Percentiles rank a stretch among this genome's conserved stretches.
phyloP scores from a whole-genome alignment of 1,284 basidiomycete genomes.

The Pseudozyma thailandica region DNA sequence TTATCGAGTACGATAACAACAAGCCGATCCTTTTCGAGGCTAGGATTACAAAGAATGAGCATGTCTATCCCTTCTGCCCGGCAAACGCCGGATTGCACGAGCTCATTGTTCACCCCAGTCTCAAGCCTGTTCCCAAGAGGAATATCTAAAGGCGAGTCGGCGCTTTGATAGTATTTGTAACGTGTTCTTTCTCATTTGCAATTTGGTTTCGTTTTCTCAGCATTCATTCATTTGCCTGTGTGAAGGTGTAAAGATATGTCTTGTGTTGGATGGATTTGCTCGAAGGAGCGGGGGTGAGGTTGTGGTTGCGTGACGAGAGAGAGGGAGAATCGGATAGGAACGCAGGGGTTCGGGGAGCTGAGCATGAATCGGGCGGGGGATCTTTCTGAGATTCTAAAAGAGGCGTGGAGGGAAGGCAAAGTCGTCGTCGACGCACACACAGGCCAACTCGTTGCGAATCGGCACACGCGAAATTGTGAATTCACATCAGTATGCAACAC shows the following conservation, averaged over 20 bases:
- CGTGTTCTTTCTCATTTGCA: neutral
- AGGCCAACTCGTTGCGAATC: no score
- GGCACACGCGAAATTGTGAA: no score
- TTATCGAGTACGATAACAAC: constrained; percentile 88
- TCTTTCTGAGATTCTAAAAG: no score
- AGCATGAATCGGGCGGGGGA: no score
- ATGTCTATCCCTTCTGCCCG: constrained; percentile 93
- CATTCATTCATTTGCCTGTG: neutral
- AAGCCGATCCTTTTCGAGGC: constrained; percentile 93
- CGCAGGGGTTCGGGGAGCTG: no score
- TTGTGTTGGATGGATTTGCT: no score
- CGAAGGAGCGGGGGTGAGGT: no score
- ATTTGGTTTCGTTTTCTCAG: neutral
- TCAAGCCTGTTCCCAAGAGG: constrained; percentile 46
- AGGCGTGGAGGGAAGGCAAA: no score
- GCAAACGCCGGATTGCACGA: constrained; percentile 93
- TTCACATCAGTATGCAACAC: no score
- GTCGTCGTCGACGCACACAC: no score
- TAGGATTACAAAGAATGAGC: constrained; percentile 84
- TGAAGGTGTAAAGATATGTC: neutral
- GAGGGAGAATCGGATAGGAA: no score
- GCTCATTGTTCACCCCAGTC: constrained; percentile 68
- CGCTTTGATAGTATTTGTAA: neutral
- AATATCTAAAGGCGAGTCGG: neutral
- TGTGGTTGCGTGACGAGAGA: no score